Percentiles rank a stretch among this genome's conserved stretches.
Evolutionary conservation across 495 filamentous ascomycete genomes (phyloP).

Genomic region (Lentithecium fluviatile): DNA sequence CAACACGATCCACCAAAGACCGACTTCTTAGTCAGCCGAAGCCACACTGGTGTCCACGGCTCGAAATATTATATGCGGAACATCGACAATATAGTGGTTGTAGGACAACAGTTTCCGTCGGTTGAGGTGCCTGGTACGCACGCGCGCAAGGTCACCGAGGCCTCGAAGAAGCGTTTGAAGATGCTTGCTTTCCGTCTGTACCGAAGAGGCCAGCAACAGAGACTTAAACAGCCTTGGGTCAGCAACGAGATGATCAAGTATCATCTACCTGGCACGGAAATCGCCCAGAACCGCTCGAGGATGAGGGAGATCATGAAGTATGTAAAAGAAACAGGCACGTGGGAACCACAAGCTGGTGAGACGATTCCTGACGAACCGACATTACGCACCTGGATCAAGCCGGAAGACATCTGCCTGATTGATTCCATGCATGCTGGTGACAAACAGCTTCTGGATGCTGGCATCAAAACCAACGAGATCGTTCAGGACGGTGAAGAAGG

Average conservation of each 20-base stretch:
- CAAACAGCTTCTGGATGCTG: constrained; percentile 76
- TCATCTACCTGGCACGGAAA: constrained; percentile 87
- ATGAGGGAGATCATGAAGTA: constrained; percentile 94
- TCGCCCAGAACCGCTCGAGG: constrained; percentile 85
- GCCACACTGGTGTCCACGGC: constrained; percentile 68
- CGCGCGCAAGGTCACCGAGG: constrained; percentile 90
- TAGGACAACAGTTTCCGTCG: constrained; percentile 88
- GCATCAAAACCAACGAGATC: constrained; percentile 65
- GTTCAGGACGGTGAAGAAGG: constrained; percentile 62
- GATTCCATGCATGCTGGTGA: constrained; percentile 97
- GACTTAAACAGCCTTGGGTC: constrained; percentile 27
- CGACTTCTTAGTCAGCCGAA: constrained; percentile 86
- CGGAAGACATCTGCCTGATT: constrained; percentile 89
- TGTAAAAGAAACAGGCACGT: constrained; percentile 77
- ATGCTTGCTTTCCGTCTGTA: constrained; percentile 89
- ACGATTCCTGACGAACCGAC: constrained; percentile 70
- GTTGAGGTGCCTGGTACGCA: constrained; percentile 91
- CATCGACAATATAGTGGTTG: constrained; percentile 83
- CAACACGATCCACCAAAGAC: constrained; percentile 73
- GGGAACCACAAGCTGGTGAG: constrained; percentile 73
- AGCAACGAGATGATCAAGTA: constrained; percentile 61
- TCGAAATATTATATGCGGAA: constrained; percentile 77
- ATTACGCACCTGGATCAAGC: constrained; percentile 82
- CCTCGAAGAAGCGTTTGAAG: constrained; percentile 89
- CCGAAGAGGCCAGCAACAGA: constrained; percentile 61